Base-by-base conservation (phyloP, 257 asterid genomes). In the Ilex asprella region DNA sequence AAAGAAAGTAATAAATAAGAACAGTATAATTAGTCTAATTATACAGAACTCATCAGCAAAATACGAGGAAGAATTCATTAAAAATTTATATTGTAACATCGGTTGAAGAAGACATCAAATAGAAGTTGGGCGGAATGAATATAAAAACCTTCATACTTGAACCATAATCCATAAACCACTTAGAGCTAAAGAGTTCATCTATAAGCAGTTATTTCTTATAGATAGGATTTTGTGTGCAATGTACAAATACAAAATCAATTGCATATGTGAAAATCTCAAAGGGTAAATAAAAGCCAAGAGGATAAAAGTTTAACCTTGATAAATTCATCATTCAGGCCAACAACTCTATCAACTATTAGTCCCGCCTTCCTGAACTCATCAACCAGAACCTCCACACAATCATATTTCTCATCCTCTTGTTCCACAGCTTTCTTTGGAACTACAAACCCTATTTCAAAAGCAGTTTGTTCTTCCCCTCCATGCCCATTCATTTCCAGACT, bases 301-400 rank as follows among this genome's bases (percentile, higher is more conserved):
- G 27, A 39, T 8, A 46, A 13, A 66, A 49, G 15, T 31, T 16
- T 43, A 67, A 74, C 99, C 99, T 80, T 85, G 60, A 92, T 64
- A 73, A 85, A 82, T 66, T 87, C 96, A 79, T 83, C 81, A 64
- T 92, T 94, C 70, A 85, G 75, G 70, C 99, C 97, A 52, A 74
- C 73, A 63, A 84, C 82, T 71, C 88, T 85, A 2, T 89, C 95
- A 59, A 89, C 82, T 63, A 84, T 67, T n/a, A 89, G 74, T 60
- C 97, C 99, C 67, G 69, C 79, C 58, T 64, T 75, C 73, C 63
- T 77, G 65, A 89, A 74, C 76, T 87, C 84, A 46, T 73, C 82
- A 54, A 75, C 82, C 67, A 92, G 97, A 82, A 84, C 77, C 68
- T 81, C 81, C 66, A 87, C 61, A 67, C 86, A 85, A 63, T 82